Conservation (phyloP, 176 grass and related monocot species). For the Miscanthus lutarioriparius region DNA sequence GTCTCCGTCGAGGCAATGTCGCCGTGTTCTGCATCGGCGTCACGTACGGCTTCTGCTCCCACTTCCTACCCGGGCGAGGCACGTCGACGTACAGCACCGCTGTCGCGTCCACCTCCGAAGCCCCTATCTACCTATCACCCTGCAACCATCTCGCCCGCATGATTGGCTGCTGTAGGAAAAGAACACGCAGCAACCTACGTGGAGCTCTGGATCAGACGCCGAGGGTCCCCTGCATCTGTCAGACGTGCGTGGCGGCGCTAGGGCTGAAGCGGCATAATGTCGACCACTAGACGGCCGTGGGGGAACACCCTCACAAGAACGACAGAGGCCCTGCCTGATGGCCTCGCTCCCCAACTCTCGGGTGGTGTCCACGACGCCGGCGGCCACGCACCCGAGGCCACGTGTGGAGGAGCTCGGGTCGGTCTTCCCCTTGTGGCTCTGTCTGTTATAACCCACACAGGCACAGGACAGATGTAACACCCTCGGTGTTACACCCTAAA, state of each 20-base stretch:
- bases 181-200: neutral
- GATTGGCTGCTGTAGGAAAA: neutral
- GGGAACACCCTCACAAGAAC: neutral
- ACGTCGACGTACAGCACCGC: slow-evolving; percentile 41
- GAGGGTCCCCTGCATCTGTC: neutral
- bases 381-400: no score
- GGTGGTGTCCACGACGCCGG: no score
- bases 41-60: slow-evolving; percentile 64
- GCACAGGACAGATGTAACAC: no score
- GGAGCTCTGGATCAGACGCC: neutral
- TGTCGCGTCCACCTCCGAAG: neutral
- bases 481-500: no score
- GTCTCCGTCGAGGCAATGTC: no score
- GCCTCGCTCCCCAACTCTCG: no score
- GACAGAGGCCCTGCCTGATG: no score
- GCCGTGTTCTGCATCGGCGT: slow-evolving; percentile 38
- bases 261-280: neutral
- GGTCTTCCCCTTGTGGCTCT: no score
- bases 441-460: no score
- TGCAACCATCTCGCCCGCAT: neutral
- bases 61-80: slow-evolving; percentile 53
- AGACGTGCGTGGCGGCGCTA: neutral
- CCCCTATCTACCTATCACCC: neutral
- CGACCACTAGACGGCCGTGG: neutral
- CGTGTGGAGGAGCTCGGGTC: no score